Evolutionary conservation across 495 filamentous ascomycete genomes (phyloP).

Genomic region (Apodospora peruviana): DNA sequence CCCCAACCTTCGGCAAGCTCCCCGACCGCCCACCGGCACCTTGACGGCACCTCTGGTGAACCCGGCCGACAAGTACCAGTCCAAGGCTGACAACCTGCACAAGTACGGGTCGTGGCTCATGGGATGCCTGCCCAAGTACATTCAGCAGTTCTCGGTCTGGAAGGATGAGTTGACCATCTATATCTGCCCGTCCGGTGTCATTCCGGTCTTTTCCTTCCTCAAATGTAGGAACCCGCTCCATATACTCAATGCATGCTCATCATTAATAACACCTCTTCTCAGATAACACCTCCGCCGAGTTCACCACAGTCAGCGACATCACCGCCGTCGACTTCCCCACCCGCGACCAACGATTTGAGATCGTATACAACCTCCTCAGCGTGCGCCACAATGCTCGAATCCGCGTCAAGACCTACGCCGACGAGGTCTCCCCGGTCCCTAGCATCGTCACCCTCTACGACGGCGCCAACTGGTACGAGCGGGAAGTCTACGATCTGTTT

Average conservation of each 20-base stretch:
- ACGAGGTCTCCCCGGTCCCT: conserved; percentile 92
- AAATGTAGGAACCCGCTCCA: conserved; percentile 53
- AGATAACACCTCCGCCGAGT: conserved; percentile 94
- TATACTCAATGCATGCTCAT: not conserved
- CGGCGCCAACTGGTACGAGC: conserved; percentile 98
- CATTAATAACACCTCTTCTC: not conserved
- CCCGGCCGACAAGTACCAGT: conserved; percentile 84
- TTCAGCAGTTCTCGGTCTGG: conserved; percentile 99
- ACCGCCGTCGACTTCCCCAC: conserved; percentile 95
- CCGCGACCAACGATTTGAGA: conserved; percentile 88
- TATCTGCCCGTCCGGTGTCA: conserved; percentile 77
- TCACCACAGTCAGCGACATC: conserved; percentile 86
- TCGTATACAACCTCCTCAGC: conserved; percentile 96
- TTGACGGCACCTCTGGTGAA: conserved; percentile 80
- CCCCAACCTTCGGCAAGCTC: conserved; percentile 64
- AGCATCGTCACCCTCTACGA: conserved; percentile 81
- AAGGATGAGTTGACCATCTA: conserved; percentile 97
- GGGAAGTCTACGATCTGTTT: conserved; percentile 96
- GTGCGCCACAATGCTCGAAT: conserved; percentile 94
- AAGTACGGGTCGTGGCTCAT: conserved; percentile 94
- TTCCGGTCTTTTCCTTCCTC: conserved; percentile 90
- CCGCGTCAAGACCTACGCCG: conserved; percentile 97
- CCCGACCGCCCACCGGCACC: conserved; percentile 45
- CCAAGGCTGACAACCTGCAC: conserved; percentile 78
- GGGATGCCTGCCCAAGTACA: conserved; percentile 92